Base-by-base conservation (phyloP, 352 stramenopile species). In the Pythium phragmitis region DNA sequence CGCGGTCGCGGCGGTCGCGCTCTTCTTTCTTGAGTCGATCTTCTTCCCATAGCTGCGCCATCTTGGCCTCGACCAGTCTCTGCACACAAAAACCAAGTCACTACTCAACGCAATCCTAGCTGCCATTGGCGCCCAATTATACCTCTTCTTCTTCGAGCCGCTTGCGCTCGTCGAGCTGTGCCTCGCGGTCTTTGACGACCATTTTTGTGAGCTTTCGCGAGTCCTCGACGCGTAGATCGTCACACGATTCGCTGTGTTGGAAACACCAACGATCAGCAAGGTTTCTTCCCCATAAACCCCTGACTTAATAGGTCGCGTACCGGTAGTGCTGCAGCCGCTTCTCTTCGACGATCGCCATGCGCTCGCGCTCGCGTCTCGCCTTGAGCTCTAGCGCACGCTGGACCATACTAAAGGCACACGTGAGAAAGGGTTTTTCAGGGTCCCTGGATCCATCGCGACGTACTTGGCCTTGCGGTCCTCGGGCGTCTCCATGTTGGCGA, bases 381-480 rank as follows among this genome's bases (percentile, higher is more conserved):
- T 92, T 92, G 23, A 94, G 76, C 57, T 88, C 85, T 39, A 89
- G 57, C 12, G 85, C 85, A 3, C 82, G 73, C 34, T 87, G 74
- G 37, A 94, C 90, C 85, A 94, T 94, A 14, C 47, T 54, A 34
- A n/a, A 54, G 1, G 8, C 47, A 54, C 21, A 30, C 4, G 26
- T 30, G 4, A 30, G 26, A 30, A 30, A 30, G 3, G 16, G 16
- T 37, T 37, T 17, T 36, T 2, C 21, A 8, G 21, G 14, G 30
- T 39, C 17, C 28, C 47, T 37, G 6, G 21, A 7, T n/a, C 23
- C 6, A 30, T 34, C 21, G 14, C 17, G 11, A 57, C 72, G 11
- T 62, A 92, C 82, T 89, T 91, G 54, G 85, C 74, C 59, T 94
- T 94, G 58, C 85, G 74, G 21, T 92, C 82, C 39, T 94, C 85